Evolutionary conservation across 129 eudicot species (phyloP).

Genomic region (Helianthus annuus): DNA sequence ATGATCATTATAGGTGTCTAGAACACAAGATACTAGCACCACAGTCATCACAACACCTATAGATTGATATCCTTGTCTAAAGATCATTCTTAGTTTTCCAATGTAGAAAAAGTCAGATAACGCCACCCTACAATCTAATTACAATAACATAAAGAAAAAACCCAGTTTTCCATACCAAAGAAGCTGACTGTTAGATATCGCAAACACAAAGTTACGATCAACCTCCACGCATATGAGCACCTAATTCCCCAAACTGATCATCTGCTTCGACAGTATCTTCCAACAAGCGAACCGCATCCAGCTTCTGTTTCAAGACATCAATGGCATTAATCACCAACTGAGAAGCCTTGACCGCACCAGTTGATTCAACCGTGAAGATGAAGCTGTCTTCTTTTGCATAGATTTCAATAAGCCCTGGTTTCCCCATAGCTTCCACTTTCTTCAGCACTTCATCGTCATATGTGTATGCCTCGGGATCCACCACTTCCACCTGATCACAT

Average conservation of each 20-base stretch:
- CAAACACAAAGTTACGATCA: slow-evolving; percentile 9
- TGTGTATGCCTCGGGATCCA: slow-evolving; percentile 79
- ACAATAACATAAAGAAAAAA: neutral
- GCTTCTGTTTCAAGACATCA: slow-evolving; percentile 80
- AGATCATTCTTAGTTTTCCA: neutral
- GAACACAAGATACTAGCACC: too few relatives aligned
- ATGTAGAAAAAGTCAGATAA: neutral
- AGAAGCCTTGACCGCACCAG: slow-evolving; percentile 47
- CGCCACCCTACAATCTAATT: neutral
- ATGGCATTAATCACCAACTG: slow-evolving; percentile 41
- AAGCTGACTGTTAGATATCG: neutral
- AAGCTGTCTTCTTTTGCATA: slow-evolving; percentile 86
- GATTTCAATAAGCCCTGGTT: slow-evolving; percentile 82
- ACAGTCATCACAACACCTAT: neutral
- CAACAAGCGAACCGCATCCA: slow-evolving; percentile 91
- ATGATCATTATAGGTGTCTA: too few relatives aligned
- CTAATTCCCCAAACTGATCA: slow-evolving; percentile 91
- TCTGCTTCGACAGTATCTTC: slow-evolving; percentile 95
- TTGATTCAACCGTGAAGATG: slow-evolving; percentile 88
- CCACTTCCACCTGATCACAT: slow-evolving; percentile 56
- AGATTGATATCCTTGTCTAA: neutral
- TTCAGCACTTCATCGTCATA: slow-evolving; percentile 92
- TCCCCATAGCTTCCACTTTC: slow-evolving; percentile 88
- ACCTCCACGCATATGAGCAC: slow-evolving; percentile 98
- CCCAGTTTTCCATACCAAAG: slow-evolving; percentile 18